phyloP scores from a whole-genome alignment of 352 stramenopile genomes.

The Phytophthora hybrid region DNA sequence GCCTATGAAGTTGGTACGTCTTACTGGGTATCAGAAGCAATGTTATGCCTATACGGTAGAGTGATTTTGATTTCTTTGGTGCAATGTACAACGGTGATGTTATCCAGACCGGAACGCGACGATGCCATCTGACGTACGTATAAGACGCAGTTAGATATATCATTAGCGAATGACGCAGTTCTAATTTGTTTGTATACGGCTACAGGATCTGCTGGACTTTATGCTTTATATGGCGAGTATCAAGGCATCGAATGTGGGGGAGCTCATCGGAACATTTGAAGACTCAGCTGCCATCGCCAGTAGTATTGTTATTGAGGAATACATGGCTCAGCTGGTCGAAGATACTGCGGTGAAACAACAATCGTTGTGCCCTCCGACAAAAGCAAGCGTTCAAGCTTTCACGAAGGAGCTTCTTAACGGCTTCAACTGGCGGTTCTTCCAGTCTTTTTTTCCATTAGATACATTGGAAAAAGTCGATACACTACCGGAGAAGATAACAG shows the following conservation, averaged over 20 bases:
- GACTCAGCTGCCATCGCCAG: constrained; percentile 72
- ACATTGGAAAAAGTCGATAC: constrained; percentile 12
- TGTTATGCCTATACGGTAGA: background rate
- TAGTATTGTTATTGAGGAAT: constrained; percentile 85
- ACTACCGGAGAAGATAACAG: constrained; percentile 30
- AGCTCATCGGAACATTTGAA: constrained; percentile 85
- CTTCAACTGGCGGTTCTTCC: constrained; percentile 62
- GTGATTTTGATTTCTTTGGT: constrained; percentile 14
- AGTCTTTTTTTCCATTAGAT: constrained; percentile 10
- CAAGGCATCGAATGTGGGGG: constrained; percentile 62
- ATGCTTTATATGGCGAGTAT: constrained; percentile 72
- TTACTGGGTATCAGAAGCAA: background rate
- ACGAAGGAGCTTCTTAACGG: constrained; percentile 53
- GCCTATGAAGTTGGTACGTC: constrained; percentile 52
- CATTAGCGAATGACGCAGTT: background rate
- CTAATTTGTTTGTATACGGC: constrained; percentile 11
- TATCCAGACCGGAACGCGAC: constrained; percentile 48
- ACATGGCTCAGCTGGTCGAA: constrained; percentile 67
- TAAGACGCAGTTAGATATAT: background rate
- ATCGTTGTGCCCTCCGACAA: constrained; percentile 33
- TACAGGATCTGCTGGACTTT: constrained; percentile 77
- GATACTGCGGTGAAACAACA: constrained; percentile 35
- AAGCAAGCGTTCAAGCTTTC: constrained; percentile 52
- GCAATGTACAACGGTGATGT: constrained; percentile 5
- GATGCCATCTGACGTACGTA: constrained; percentile 66